Percentiles rank a stretch among this genome's conserved stretches.
Evolutionary conservation across 2,329 filamentous ascomycete genomes (phyloP).

Genomic region (Myriosclerotinia scirpicola): DNA sequence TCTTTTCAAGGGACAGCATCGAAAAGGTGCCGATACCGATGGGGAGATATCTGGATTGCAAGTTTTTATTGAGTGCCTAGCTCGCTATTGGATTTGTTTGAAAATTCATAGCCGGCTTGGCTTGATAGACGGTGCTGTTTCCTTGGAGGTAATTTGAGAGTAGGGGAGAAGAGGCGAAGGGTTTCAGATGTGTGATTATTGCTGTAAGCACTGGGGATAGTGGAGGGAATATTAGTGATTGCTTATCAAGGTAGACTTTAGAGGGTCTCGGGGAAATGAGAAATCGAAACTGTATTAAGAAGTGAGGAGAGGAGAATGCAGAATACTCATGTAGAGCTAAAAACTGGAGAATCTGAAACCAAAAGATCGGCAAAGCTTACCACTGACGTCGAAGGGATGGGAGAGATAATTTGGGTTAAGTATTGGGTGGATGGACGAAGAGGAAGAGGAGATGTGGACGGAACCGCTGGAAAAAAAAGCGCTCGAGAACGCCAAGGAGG

Average conservation of each 20-base stretch:
- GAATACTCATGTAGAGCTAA: background rate
- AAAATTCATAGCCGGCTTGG: background rate
- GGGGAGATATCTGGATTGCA: background rate
- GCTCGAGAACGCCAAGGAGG: constrained; percentile 43
- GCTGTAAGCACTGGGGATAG: background rate
- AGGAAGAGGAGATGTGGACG: constrained; percentile 49
- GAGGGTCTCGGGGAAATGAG: too few relatives aligned
- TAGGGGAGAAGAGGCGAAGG: constrained; percentile 12
- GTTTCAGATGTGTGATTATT: constrained; percentile 1
- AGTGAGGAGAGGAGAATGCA: too few relatives aligned
- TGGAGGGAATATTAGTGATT: background rate
- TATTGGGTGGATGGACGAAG: constrained; percentile 40
- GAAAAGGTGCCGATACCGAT: constrained; percentile 12
- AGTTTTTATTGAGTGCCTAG: background rate
- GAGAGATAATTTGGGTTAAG: constrained; percentile 47
- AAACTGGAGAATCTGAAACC: background rate
- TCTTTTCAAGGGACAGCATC: background rate
- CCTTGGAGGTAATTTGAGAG: background rate
- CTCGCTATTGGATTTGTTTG: background rate
- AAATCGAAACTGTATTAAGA: too few relatives aligned
- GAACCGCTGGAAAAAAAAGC: constrained; percentile 54
- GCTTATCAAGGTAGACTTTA: background rate
- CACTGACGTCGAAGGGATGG: constrained; percentile 44
- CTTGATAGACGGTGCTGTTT: background rate
- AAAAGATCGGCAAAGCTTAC: background rate